Evolutionary conservation across 345 rosid species (phyloP), one percentile per base, ranked within the genome.

Genomic region (Citrus inodora): DNA sequence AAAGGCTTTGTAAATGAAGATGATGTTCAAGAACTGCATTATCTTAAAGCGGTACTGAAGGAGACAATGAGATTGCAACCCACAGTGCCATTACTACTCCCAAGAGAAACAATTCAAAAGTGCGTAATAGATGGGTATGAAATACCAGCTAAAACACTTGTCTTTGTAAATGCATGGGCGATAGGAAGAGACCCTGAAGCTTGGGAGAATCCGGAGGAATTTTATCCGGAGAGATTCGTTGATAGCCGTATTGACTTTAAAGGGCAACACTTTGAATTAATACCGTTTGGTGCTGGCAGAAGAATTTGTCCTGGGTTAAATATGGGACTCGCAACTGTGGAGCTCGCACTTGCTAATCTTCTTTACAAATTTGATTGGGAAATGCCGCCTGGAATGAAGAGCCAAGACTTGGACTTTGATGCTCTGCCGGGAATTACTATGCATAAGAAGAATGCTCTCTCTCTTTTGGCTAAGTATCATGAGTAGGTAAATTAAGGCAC

Each of bases 181-280:
- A 67, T 88, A 4, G 88, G 90, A 9, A 82, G 89, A 4, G 91
- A 87, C 25, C 68, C 78, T 28, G 83, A 84, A 72, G 80, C 64
- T 1, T 85, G 90, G 92, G 67, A 82, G 5, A 76, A 56, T 19
- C 76, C 82, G 0, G 70, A 80, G 6, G 66, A 69, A 66, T 83
- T 83, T 30, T 9, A 25, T 27, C 84, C 84, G 0, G 83, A 84
- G 14, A 80, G 87, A 73, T 84, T 87, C 24, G 9, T 73, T 4
- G 76, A 32, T 2, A 80, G n/a, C 1, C 30, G 61, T 2, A 28
- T 79, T 27, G 80, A 83, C 32, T 33, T 82, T 24, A 62, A 60
- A n/a, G 82, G 85, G 24, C 80, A 79, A 9, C 69, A 82, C 59
- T 81, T 59, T 25, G 82, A 77, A 65, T 22, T 86, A 6, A n/a